These are phyloP conservation scores for Simplicillium sp. DNA, from an alignment of 2,329 filamentous ascomycete species.

Conservation along the genomic window DNA sequence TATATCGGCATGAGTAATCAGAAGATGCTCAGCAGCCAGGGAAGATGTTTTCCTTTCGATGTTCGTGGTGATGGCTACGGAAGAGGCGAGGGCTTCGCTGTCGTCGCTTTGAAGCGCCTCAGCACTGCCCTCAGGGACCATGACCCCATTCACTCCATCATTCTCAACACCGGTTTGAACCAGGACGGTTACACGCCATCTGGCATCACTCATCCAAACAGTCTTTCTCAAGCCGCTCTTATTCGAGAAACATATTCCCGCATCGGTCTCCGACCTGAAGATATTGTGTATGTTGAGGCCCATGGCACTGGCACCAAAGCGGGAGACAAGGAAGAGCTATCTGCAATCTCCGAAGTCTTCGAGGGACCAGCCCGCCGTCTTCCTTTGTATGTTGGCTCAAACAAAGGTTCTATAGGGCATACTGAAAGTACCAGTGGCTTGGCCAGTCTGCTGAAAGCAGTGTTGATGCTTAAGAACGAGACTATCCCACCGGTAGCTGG, in stretches of 20 bases:
- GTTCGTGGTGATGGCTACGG: constrained; percentile 34
- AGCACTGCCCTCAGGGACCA: constrained; percentile 31
- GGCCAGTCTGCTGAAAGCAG: constrained; percentile 10
- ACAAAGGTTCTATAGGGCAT: constrained; percentile 14
- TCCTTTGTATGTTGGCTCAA: constrained; percentile 4
- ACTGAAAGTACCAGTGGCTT: constrained; percentile 11
- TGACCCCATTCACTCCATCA: constrained; percentile 26
- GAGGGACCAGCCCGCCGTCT: constrained; percentile 15
- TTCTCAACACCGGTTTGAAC: constrained; percentile 21
- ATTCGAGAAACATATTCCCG: constrained; percentile 17
- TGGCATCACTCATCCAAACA: background rate
- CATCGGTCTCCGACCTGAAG: constrained; percentile 16
- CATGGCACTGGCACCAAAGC: constrained; percentile 30
- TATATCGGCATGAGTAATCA: too few species aligned
- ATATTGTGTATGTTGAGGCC: constrained; percentile 20
- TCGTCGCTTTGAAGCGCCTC: constrained; percentile 32
- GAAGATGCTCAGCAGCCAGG: constrained; percentile 40
- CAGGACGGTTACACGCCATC: constrained; percentile 28
- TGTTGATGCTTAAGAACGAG: constrained; percentile 9
- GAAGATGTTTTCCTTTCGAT: constrained; percentile 35
- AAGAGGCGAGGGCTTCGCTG: constrained; percentile 32
- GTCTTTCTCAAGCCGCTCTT: constrained; percentile 10
- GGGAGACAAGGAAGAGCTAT: constrained; percentile 15
- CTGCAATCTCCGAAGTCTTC: constrained; percentile 8
- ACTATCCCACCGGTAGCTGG: constrained; percentile 12